Conservation (phyloP, 352 stramenopile genomes). For the Pilasporangium apinafurcum region DNA sequence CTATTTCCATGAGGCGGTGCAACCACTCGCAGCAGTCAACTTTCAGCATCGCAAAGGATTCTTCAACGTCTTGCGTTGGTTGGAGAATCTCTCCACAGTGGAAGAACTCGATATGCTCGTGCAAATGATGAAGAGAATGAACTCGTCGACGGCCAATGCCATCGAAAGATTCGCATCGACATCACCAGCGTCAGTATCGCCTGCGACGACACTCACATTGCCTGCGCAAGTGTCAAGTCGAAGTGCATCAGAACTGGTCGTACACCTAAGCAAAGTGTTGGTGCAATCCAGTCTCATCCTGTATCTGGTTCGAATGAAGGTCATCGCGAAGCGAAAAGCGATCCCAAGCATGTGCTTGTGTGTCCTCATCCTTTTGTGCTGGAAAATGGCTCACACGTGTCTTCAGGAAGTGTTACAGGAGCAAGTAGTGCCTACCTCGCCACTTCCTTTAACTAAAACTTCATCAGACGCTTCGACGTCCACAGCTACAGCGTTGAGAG, state of each 20-base stretch:
- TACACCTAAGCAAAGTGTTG: constrained; percentile 27
- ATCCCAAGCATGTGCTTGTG: constrained; percentile 37
- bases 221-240: constrained; percentile 10
- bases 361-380: constrained; percentile 31
- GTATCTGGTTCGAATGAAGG: constrained; percentile 28
- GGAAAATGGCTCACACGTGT: constrained; percentile 43
- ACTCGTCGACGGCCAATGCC: background rate
- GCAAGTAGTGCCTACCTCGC: too few relatives aligned
- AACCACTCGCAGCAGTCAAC: constrained; percentile 8
- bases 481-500: constrained; percentile 8
- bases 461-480: background rate
- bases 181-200: background rate
- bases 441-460: too few relatives aligned
- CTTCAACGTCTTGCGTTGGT: constrained; percentile 40
- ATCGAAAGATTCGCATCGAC: background rate
- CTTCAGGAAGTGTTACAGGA: constrained; percentile 19
- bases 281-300: constrained; percentile 43
- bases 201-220: too few relatives aligned
- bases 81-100: constrained; percentile 34
- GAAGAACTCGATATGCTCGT: constrained; percentile 32
- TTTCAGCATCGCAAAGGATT: constrained; percentile 40
- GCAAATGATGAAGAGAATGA: background rate
- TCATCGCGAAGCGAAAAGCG: constrained; percentile 19
- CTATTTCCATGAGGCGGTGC: constrained; percentile 25
- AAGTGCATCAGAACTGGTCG: constrained; percentile 17